Conservation (phyloP, 1,284 basidiomycete genomes). For the Pseudozyma pruni region DNA sequence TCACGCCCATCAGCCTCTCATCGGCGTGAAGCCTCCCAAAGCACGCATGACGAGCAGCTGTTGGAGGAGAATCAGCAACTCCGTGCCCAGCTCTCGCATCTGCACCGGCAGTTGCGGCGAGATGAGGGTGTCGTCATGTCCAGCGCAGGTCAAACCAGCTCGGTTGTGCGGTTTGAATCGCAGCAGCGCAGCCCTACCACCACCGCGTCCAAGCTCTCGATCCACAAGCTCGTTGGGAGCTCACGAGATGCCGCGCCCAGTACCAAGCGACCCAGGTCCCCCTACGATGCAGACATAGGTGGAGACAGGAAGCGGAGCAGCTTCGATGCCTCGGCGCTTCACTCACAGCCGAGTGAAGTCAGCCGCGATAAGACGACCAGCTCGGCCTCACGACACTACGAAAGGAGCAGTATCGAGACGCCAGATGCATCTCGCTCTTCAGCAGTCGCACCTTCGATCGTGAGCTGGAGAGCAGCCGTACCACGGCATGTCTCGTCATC, state of each 20-base stretch:
- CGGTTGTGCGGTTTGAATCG: not conserved
- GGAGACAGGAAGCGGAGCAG: not conserved
- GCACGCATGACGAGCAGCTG: not conserved
- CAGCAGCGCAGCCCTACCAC: not conserved
- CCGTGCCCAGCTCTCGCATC: constrained; percentile 15
- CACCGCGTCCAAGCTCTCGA: constrained; percentile 1
- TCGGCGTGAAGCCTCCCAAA: not conserved
- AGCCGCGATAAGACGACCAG: not conserved
- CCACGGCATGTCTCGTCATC: not conserved
- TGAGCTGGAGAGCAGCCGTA: not conserved
- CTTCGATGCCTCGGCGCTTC: not conserved
- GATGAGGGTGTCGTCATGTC: not conserved
- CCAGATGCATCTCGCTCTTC: not conserved
- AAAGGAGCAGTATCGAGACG: not conserved
- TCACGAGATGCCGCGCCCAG: not conserved
- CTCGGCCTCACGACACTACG: not conserved
- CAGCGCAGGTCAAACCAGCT: not conserved
- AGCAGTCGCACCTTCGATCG: constrained; percentile 1
- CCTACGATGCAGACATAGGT: not conserved
- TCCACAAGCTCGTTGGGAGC: not conserved
- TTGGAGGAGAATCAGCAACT: constrained; percentile 23
- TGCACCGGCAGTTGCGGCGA: constrained; percentile 7
- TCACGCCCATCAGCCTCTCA: not conserved
- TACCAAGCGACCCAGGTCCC: constrained; percentile 9
- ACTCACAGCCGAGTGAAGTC: not conserved